Evolutionary conservation across 164 flowering plant species (phyloP).

Genomic region (Kalanchoe fedtschenkoi): DNA sequence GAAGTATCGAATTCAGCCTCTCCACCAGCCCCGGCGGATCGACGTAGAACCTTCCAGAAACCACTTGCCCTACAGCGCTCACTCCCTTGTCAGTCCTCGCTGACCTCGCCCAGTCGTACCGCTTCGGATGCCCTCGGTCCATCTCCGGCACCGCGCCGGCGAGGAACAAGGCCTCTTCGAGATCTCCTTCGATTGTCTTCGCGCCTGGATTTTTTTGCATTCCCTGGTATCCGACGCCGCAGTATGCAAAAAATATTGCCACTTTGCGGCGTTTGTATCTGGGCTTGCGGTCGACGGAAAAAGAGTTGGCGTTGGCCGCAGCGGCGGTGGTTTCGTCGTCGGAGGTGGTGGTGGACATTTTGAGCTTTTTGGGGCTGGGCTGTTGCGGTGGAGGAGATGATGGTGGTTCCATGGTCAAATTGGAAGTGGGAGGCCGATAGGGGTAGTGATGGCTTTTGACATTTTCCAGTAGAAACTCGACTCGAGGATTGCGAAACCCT

Average conservation of each 20-base stretch:
- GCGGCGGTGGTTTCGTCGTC: slow-evolving; percentile 17
- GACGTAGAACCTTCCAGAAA: slow-evolving; percentile 76
- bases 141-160: slow-evolving; percentile 71
- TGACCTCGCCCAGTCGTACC: slow-evolving; percentile 82
- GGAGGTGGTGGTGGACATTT: slow-evolving; percentile 62
- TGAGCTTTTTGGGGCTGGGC: slow-evolving; percentile 48
- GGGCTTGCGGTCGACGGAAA: slow-evolving; percentile 17
- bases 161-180: slow-evolving; percentile 76
- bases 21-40: slow-evolving; percentile 80
- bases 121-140: slow-evolving; percentile 50
- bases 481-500: slow-evolving; percentile 1
- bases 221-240: slow-evolving; percentile 92
- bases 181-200: slow-evolving; percentile 91
- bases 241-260: slow-evolving; percentile 87
- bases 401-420: slow-evolving; percentile 19
- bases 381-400: slow-evolving; percentile 16
- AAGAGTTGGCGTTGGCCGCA: no score
- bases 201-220: slow-evolving; percentile 99
- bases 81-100: slow-evolving; percentile 99
- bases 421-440: background rate
- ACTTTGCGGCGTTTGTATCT: slow-evolving; percentile 80
- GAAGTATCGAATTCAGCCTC: slow-evolving; percentile 52
- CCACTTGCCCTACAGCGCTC: slow-evolving; percentile 89
- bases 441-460: background rate
- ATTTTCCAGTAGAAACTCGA: background rate